Evolutionary conservation across 2,329 filamentous ascomycete species (phyloP), one percentile per base, ranked within the genome.

Genomic region (Aspergillus novoparasiticus): DNA sequence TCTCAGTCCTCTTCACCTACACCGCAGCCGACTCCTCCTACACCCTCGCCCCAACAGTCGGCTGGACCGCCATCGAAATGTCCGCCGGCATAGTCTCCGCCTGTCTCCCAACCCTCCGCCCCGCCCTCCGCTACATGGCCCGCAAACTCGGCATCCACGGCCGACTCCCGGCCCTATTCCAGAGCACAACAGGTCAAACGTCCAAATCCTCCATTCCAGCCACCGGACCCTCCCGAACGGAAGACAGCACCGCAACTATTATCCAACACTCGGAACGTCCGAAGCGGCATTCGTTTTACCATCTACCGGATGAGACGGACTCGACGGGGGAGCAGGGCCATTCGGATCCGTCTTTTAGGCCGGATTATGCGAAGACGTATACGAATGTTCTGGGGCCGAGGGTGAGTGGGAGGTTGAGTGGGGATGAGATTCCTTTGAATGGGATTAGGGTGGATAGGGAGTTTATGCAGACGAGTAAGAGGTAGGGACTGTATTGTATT

Each of bases 1-100:
- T 72, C 61, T 68, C 64, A 16, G 69, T 73, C 43, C 71, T 73
- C 28, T 73, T 73, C 62, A 65, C 66, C 57, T 73, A 73, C 62
- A 60, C 55, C 32, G 14, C 68, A 16, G 12, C 53, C 12, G 69
- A 73, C 56, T 67, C 69, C 10, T 69, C 71, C 48, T 73, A 72
- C 60, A 73, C 71, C 19, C 68, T 73, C 30, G 71, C 70, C n/a
- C 70, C 64, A 8, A 71, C 70, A 21, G 70, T 73, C 41, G 71
- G 66, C 58, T 73, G 71, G 71, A 72, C 71, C 21, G 68, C 71
- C 12, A 73, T 73, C 53, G 71, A 73, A 57, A 73, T 72, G 68
- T 69, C 71, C 21, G 70, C 71, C 30, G 71, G 71, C 6, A 73
- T 73, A 34, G 66, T 71, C 16, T 73, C 71, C 6, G 71, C 71